phyloP scores from a whole-genome alignment of 1,284 basidiomycete species.

The Peniophora sp. region DNA sequence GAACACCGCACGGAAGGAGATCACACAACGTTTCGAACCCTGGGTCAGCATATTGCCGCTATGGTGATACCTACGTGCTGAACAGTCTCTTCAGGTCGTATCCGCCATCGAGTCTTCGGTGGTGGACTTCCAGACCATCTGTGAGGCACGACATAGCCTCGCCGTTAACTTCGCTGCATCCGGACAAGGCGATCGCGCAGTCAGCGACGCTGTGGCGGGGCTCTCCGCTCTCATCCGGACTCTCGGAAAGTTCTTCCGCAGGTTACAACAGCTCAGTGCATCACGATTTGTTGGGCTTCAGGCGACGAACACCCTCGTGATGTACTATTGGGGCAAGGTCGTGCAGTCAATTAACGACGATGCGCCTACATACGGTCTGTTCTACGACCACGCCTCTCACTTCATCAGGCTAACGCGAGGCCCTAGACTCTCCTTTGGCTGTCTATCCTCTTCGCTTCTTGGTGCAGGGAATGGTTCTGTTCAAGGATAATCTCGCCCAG shows the following conservation, averaged over 20 bases:
- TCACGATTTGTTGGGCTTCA: slow-evolving; percentile 58
- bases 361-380: slow-evolving; percentile 49
- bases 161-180: slow-evolving; percentile 15
- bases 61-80: not conserved
- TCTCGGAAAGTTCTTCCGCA: slow-evolving; percentile 72
- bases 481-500: slow-evolving; percentile 75
- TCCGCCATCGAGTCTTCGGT: slow-evolving; percentile 54
- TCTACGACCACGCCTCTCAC: not conserved
- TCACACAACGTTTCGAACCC: not conserved
- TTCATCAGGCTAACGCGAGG: not conserved
- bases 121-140: slow-evolving; percentile 44
- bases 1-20: not conserved
- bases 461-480: slow-evolving; percentile 81
- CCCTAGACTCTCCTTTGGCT: slow-evolving; percentile 39
- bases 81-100: slow-evolving; percentile 34
- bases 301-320: slow-evolving; percentile 53
- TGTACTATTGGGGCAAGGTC: slow-evolving; percentile 74
- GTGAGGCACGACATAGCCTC: slow-evolving; percentile 33
- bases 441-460: slow-evolving; percentile 73
- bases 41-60: slow-evolving; percentile 27
- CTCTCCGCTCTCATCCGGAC: slow-evolving; percentile 53
- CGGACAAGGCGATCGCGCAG: no score
- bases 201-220: no score
- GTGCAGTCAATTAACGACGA: slow-evolving; percentile 50
- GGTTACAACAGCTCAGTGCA: slow-evolving; percentile 56